Base-by-base conservation (phyloP, 2,329 filamentous ascomycete genomes). In the Trichoderma harzianum region DNA sequence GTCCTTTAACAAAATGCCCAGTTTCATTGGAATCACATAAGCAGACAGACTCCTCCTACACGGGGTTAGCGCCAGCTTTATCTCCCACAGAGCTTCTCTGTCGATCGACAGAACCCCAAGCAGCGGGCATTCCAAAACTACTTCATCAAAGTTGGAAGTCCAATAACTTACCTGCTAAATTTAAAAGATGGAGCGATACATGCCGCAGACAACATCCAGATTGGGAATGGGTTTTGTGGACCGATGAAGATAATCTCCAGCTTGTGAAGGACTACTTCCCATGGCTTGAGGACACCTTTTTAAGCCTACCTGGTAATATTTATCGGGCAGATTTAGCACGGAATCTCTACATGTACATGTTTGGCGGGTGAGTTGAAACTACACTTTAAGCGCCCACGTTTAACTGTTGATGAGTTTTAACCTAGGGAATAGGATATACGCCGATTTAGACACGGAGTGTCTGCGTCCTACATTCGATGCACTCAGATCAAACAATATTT, bases 191-290 rank as follows among this genome's bases (percentile, higher is more conserved):
- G 79, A 80, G 79, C 70, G 72, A 74, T n/a, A 75, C 73, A 5
- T 81, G 80, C 68, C 75, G 78, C 28, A 62, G 71, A 43, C 73
- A 75, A 61, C 79, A 81, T 63, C 75, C 75, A 7, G 79, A 80
- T 64, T 81, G 79, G 76, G 79, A 81, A 70, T 81, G 78, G 77
- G 78, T 81, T 53, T 73, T 81, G 36, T 81, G 79, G 79, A 80
- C 80, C 3, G 79, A 81, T 66, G 77, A 80, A 53, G 80, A 81
- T 69, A 81, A 81, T 70, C 76, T 78, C 68, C 74, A 76, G n/a
- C 73, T 81, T 51, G 78, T 80, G n/a, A 71, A 76, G 39, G 76
- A 70, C 63, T 77, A 79, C 69, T 79, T 79, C 65, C 78, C 80
- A 1, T 80, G 77, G 79, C 72, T 80, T 43, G 70, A 77, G 53